phyloP scores from a whole-genome alignment of 2,329 filamentous ascomycete genomes.

The Lachnellula occidentalis region DNA sequence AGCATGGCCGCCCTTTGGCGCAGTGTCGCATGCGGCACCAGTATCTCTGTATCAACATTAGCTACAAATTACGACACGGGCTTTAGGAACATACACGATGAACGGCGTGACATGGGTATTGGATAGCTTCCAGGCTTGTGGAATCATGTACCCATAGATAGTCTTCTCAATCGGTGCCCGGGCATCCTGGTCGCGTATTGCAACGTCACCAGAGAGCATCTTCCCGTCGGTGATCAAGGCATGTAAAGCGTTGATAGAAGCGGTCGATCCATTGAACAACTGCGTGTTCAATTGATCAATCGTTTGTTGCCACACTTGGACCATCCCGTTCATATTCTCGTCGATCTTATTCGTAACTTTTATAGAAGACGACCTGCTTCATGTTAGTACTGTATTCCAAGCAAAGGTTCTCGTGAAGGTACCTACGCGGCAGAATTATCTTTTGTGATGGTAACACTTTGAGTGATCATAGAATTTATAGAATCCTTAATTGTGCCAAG shows the following conservation, averaged over 20 bases:
- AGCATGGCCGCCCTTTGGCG: neutral
- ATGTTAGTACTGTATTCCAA: neutral
- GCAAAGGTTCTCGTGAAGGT: neutral
- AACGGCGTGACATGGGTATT: conserved; percentile 24
- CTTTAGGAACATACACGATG: conserved; percentile 28
- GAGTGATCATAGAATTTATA: neutral
- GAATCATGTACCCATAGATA: conserved; percentile 32
- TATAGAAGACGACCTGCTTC: neutral
- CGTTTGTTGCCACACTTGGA: neutral
- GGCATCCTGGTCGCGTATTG: conserved; percentile 1
- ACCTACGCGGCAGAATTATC: neutral
- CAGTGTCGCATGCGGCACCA: neutral
- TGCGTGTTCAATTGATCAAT: neutral
- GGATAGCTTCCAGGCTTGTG: conserved; percentile 29
- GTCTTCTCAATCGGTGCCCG: conserved; percentile 18
- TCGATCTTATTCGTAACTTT: neutral
- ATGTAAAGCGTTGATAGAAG: conserved; percentile 22
- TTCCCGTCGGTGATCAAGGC: conserved; percentile 28
- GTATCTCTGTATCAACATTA: neutral
- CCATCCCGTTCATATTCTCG: neutral
- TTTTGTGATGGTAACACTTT: neutral
- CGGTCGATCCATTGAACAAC: conserved; percentile 26
- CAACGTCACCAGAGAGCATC: conserved; percentile 20
- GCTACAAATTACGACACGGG: neutral
- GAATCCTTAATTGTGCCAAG: neutral